A percentile compares a stretch with the other conserved stretches of the same genome.
These are phyloP conservation scores for Coemansia sp. DNA, from an alignment of 192 early-diverging fungal genomes.

Conservation along the genomic window DNA sequence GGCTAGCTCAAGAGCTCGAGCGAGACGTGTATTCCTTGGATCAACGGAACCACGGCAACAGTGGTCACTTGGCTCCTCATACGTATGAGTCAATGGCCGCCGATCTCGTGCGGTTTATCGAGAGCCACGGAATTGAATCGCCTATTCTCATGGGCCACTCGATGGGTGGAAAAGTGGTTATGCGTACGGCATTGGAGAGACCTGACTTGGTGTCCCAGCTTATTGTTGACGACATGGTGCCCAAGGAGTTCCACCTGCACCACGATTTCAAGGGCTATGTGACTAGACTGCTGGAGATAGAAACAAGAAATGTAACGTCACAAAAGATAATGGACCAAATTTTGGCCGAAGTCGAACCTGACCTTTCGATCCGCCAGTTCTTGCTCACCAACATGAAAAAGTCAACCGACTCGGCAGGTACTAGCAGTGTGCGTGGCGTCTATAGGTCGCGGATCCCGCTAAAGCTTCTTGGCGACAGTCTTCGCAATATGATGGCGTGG, in stretches of 20 bases:
- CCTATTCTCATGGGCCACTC: constrained; percentile 84
- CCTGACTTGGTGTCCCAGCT: constrained; percentile 57
- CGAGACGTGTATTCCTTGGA: constrained; percentile 76
- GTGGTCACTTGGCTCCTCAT: constrained; percentile 65
- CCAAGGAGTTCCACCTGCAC: constrained; percentile 53
- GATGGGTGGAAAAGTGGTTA: constrained; percentile 83
- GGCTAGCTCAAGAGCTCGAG: constrained; percentile 61
- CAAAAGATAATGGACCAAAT: constrained; percentile 64
- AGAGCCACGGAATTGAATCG: constrained; percentile 54
- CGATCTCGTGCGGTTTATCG: constrained; percentile 74
- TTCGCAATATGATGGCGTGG: constrained; percentile 58
- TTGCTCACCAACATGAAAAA: constrained; percentile 89
- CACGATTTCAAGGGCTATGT: constrained; percentile 62
- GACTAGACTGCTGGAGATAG: constrained; percentile 59
- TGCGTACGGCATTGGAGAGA: constrained; percentile 63
- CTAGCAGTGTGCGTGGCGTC: constrained; percentile 8
- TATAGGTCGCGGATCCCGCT: constrained; percentile 78
- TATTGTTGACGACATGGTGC: constrained; percentile 74
- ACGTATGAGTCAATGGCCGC: constrained; percentile 76
- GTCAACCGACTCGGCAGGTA: constrained; percentile 11
- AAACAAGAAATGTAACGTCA: constrained; percentile 47
- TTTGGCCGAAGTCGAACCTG: constrained; percentile 54
- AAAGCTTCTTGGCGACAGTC: constrained; percentile 60
- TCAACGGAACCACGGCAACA: constrained; percentile 93
- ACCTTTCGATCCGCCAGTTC: constrained; percentile 72